A percentile compares a stretch with the other conserved stretches of the same genome.
Evolutionary conservation across 2,329 filamentous ascomycete genomes (phyloP).

Genomic region (Claviceps lovelessii): DNA sequence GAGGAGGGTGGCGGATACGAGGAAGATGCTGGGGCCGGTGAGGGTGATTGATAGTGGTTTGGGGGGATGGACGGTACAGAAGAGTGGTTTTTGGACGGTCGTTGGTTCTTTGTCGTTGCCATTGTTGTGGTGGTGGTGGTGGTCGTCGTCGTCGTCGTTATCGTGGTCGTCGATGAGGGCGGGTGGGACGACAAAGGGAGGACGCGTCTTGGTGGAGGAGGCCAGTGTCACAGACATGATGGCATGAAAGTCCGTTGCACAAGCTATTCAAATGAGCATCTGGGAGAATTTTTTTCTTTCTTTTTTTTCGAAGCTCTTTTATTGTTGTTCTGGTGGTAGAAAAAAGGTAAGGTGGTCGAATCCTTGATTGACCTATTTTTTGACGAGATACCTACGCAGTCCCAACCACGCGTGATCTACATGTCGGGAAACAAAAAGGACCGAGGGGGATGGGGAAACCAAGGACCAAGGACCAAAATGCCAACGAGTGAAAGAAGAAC

Average conservation of each 20-base stretch:
- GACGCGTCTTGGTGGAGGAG: background rate
- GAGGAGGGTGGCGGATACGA: conserved; percentile 31
- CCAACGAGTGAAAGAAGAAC: background rate
- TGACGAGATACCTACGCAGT: background rate
- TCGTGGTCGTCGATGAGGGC: background rate
- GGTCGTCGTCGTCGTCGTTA: background rate
- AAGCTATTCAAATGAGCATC: background rate
- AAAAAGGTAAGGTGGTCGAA: background rate
- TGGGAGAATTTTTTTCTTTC: too few species aligned
- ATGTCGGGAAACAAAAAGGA: background rate
- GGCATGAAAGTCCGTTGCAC: background rate
- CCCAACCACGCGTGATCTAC: background rate
- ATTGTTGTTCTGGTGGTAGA: background rate
- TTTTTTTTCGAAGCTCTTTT: background rate
- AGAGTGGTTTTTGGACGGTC: background rate
- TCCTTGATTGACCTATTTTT: background rate
- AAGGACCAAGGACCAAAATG: background rate
- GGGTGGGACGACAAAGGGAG: background rate
- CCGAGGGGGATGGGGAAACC: too few species aligned
- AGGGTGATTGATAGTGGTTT: conserved; percentile 39
- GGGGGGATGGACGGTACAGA: conserved; percentile 24
- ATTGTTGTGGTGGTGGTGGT: background rate
- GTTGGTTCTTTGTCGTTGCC: background rate
- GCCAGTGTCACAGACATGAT: conserved; percentile 4
- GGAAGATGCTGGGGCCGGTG: conserved; percentile 33